phyloP scores from a whole-genome alignment of 2,329 filamentous ascomycete genomes.

The Escovopsis weberi region DNA sequence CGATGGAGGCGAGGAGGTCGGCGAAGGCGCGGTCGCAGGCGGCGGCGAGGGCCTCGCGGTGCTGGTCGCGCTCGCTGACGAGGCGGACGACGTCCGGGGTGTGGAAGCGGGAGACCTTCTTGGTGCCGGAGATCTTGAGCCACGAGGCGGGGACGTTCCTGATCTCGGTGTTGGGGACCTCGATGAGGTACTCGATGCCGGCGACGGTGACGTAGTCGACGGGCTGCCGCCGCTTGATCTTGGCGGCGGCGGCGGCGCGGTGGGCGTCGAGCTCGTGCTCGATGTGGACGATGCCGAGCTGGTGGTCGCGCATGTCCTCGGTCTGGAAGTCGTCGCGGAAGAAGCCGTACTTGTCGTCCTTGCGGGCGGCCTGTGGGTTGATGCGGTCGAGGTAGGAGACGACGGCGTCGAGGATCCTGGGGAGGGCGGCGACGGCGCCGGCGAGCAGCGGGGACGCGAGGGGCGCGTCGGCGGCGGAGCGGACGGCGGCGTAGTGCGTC shows the following conservation, averaged over 20 bases:
- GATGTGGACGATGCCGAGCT: constrained; percentile 79
- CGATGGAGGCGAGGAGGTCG: constrained; percentile 56
- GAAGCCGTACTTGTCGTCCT: constrained; percentile 87
- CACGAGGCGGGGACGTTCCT: constrained; percentile 87
- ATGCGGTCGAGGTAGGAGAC: constrained; percentile 69
- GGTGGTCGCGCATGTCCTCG: constrained; percentile 76
- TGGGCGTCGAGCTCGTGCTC: constrained; percentile 80
- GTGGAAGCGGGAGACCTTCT: constrained; percentile 84
- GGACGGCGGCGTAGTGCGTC: constrained; percentile 54
- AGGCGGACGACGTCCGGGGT: constrained; percentile 78
- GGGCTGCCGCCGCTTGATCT: constrained; percentile 49
- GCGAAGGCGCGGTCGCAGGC: constrained; percentile 78
- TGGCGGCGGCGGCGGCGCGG: constrained; percentile 53
- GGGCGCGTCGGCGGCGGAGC: constrained; percentile 48
- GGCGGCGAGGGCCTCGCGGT: constrained; percentile 83
- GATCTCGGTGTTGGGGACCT: constrained; percentile 69
- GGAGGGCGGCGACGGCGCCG: constrained; percentile 59
- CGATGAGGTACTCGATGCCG: constrained; percentile 89
- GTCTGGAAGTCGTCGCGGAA: constrained; percentile 80
- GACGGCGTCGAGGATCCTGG: constrained; percentile 59
- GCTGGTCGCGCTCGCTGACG: constrained; percentile 78
- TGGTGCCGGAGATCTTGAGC: constrained; percentile 89
- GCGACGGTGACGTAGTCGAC: constrained; percentile 71
- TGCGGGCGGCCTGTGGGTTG: constrained; percentile 66
- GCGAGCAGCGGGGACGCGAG: constrained; percentile 59